These are phyloP conservation scores for Umbellularia californica DNA, from an alignment of 164 flowering plant species.

Conservation along the genomic window DNA sequence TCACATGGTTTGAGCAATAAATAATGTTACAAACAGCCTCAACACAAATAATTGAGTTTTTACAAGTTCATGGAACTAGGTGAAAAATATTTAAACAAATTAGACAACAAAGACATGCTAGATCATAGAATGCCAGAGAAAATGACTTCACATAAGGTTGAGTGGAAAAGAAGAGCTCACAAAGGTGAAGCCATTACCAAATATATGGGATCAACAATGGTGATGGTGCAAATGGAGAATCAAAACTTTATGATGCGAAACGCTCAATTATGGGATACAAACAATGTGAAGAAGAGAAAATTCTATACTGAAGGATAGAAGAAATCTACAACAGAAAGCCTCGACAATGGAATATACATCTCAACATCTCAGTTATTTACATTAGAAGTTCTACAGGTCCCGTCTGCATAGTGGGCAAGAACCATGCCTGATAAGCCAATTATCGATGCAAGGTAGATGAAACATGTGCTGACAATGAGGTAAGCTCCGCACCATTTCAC, in stretches of 20 bases:
- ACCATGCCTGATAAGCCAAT: conserved; percentile 79
- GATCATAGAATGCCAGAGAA: too few relatives aligned
- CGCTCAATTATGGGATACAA: background rate
- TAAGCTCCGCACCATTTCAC: conserved; percentile 72
- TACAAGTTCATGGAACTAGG: too few relatives aligned
- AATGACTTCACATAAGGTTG: too few relatives aligned
- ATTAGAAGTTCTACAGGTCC: conserved; percentile 44
- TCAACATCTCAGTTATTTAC: conserved; percentile 19
- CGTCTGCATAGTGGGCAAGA: conserved; percentile 92
- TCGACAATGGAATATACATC: conserved; percentile 7
- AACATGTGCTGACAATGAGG: conserved; percentile 89
- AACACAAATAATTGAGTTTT: too few relatives aligned
- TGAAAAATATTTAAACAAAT: too few relatives aligned
- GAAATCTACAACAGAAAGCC: background rate
- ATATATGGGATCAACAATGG: too few relatives aligned
- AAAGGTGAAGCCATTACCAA: too few relatives aligned
- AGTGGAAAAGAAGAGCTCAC: too few relatives aligned
- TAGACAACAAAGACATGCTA: too few relatives aligned
- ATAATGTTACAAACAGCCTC: too few relatives aligned
- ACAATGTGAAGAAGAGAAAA: conserved; percentile 1
- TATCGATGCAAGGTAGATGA: conserved; percentile 86
- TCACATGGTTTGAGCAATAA: too few relatives aligned
- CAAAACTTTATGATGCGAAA: background rate
- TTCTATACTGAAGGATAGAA: background rate
- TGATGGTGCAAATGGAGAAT: background rate